A percentile compares a stretch with the other conserved stretches of the same genome.
Evolutionary conservation across 1,284 basidiomycete species (phyloP).

Genomic region (Heterobasidion irregulare): DNA sequence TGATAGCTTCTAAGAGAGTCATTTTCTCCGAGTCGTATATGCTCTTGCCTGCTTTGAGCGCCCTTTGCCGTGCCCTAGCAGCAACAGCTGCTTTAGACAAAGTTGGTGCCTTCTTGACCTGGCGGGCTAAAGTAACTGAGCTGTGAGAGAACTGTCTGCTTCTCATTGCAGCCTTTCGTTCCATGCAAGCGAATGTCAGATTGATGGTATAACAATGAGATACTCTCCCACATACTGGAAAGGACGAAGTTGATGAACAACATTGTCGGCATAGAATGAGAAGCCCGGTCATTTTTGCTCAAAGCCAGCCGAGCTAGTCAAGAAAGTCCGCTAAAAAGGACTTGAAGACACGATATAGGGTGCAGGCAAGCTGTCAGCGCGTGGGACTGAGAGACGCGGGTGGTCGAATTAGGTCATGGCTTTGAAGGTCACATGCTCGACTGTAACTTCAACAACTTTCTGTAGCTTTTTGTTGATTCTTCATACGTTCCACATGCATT

Average conservation of each 20-base stretch:
- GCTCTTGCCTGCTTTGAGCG: constrained; percentile 28
- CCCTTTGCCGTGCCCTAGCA: constrained; percentile 38
- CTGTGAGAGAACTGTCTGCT: constrained; percentile 37
- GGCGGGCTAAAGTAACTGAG: constrained; percentile 33
- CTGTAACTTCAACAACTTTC: not conserved
- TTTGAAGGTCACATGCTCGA: not conserved
- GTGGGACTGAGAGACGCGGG: not conserved
- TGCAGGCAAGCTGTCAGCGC: too few relatives aligned
- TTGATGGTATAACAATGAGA: too few relatives aligned
- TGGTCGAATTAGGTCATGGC: not conserved
- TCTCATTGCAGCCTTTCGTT: not conserved
- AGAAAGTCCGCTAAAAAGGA: too few relatives aligned
- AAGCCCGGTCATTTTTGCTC: too few relatives aligned
- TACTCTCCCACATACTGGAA: too few relatives aligned
- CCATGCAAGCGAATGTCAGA: not conserved
- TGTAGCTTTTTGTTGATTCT: too few relatives aligned
- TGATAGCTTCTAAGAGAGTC: constrained; percentile 53
- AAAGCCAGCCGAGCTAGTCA: too few relatives aligned
- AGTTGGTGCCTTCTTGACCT: constrained; percentile 39
- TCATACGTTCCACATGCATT: too few relatives aligned
- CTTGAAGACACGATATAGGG: too few relatives aligned
- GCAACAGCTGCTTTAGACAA: constrained; percentile 61
- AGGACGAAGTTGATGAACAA: too few relatives aligned
- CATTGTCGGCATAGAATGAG: constrained; percentile 3
- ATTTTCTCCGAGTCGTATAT: constrained; percentile 55